Conservation (phyloP, 2,329 filamentous ascomycete genomes). For the Byssochlamys sp. region DNA sequence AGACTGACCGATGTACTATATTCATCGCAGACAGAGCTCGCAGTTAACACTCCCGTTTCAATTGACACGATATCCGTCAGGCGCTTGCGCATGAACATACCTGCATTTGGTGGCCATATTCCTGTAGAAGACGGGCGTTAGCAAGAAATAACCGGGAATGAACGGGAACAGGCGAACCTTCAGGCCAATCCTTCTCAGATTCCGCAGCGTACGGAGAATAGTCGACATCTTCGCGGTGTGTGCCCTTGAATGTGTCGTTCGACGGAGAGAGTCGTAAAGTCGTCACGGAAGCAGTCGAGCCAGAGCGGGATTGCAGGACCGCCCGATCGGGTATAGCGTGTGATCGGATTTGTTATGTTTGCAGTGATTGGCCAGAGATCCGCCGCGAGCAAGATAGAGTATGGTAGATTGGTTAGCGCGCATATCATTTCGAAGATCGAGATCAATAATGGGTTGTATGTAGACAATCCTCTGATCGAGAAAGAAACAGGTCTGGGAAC, state of each 20-base stretch:
- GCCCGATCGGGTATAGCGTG: slow-evolving; percentile 17
- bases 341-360: slow-evolving; percentile 27
- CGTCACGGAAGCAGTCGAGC: slow-evolving; percentile 6
- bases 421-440: background rate
- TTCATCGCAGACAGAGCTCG: slow-evolving; percentile 13
- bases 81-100: slow-evolving; percentile 37
- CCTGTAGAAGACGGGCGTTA: slow-evolving; percentile 47
- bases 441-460: background rate
- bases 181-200: slow-evolving; percentile 76
- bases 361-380: slow-evolving; percentile 7
- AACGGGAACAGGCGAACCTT: slow-evolving; percentile 51
- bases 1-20: slow-evolving; percentile 36
- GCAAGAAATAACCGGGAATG: slow-evolving; percentile 8
- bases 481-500: slow-evolving; percentile 3
- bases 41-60: background rate
- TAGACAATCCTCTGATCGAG: background rate
- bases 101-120: slow-evolving; percentile 89
- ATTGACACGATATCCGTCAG: background rate
- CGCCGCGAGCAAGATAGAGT: background rate
- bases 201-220: slow-evolving; percentile 71
- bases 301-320: slow-evolving; percentile 1
- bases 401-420: background rate
- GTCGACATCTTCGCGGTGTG: slow-evolving; percentile 67
- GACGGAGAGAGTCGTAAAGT: slow-evolving; percentile 6
- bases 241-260: background rate